Evolutionary conservation across 371 early-diverging fungal species (phyloP).

Genomic region (Funneliformis caledonium): DNA sequence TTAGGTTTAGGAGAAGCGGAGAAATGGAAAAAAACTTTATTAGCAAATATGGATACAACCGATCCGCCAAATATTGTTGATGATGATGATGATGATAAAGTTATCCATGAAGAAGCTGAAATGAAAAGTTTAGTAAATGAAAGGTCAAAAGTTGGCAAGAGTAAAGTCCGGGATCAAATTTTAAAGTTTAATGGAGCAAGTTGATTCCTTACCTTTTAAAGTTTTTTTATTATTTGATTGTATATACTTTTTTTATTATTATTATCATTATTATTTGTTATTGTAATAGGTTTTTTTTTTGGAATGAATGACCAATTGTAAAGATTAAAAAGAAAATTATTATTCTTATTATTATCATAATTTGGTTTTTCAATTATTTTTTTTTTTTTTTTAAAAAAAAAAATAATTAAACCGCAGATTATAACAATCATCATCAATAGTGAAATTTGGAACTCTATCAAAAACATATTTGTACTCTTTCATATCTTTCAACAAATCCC

Average conservation of each 20-base stretch:
- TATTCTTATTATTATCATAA: no score
- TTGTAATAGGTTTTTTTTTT: no score
- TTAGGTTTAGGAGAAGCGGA: slow-evolving; percentile 29
- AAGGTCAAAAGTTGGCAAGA: neutral
- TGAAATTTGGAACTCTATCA: neutral
- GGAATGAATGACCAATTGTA: no score
- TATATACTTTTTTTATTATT: no score
- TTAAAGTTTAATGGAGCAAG: neutral
- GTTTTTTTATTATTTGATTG: no score
- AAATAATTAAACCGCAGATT: no score
- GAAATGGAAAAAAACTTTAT: slow-evolving; percentile 28
- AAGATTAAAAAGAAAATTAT: no score
- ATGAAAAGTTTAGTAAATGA: neutral
- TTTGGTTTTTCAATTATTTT: no score
- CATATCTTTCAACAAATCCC: neutral
- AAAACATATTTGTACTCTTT: neutral
- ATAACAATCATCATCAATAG: no score
- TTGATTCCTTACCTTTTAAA: neutral
- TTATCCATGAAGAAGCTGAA: neutral
- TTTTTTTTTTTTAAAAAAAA: no score
- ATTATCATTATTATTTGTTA: no score
- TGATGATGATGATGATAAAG: neutral
- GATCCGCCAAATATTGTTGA: neutral
- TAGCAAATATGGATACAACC: neutral
- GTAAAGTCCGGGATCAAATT: neutral